Conservation (phyloP, 257 asterid species). For the Plantago elongata region DNA sequence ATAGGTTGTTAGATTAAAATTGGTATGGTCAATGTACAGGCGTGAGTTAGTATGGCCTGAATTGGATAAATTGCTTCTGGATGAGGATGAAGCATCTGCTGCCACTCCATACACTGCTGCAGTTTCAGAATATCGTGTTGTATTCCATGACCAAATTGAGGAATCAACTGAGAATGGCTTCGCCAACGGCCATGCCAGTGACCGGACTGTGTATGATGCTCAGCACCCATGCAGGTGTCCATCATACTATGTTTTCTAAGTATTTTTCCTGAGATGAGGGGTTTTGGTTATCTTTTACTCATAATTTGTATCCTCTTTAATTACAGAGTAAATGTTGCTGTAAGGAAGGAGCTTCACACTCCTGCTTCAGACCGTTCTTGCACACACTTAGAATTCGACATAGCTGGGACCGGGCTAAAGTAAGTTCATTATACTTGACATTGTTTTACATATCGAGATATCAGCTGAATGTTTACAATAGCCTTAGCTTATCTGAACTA, state of each 20-base stretch:
- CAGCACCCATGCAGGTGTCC: constrained; percentile 92
- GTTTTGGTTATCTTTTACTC: constrained; percentile 12
- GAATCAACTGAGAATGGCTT: constrained; percentile 35
- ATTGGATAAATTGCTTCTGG: constrained; percentile 67
- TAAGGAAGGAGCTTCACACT: constrained; percentile 87
- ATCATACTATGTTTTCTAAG: background rate
- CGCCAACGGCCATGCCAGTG: constrained; percentile 54
- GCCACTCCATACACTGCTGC: constrained; percentile 95
- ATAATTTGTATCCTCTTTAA: constrained; percentile 14
- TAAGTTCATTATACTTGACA: constrained; percentile 26
- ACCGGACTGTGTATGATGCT: constrained; percentile 63
- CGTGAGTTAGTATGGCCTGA: constrained; percentile 92
- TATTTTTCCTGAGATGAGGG: background rate
- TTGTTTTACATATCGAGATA: background rate
- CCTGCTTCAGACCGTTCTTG: constrained; percentile 94
- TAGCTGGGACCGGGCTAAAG: constrained; percentile 84
- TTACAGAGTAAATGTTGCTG: constrained; percentile 73
- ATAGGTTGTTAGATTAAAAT: background rate
- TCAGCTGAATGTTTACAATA: too few relatives aligned
- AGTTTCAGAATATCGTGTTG: constrained; percentile 83
- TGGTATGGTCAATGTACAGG: constrained; percentile 39
- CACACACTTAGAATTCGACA: constrained; percentile 95
- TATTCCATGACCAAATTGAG: constrained; percentile 50
- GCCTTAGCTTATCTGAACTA: too few relatives aligned
- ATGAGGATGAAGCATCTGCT: constrained; percentile 57